A percentile compares a stretch with the other conserved stretches of the same genome.
Conservation (phyloP, 2,329 filamentous ascomycete species). For the Colletotrichum trifolii region DNA sequence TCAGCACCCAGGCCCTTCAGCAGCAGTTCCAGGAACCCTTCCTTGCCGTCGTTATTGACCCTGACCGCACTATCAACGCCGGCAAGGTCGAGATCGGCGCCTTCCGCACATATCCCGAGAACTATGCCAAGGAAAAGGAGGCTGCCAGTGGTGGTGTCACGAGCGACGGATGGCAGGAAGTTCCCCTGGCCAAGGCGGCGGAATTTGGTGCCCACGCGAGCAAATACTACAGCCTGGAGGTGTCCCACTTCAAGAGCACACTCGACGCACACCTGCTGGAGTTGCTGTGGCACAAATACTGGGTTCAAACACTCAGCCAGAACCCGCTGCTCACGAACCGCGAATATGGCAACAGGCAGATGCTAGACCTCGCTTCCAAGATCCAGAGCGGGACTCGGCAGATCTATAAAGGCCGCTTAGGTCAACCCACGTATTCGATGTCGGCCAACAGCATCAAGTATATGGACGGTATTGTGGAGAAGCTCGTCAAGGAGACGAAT, state of each 20-base stretch:
- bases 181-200: slow-evolving; percentile 92
- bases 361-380: slow-evolving; percentile 87
- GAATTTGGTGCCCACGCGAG: slow-evolving; percentile 95
- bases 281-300: slow-evolving; percentile 98
- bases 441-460: slow-evolving; percentile 41
- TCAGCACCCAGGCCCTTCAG: slow-evolving; percentile 86
- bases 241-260: slow-evolving; percentile 94
- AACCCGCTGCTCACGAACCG: slow-evolving; percentile 91
- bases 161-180: slow-evolving; percentile 75
- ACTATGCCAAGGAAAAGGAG: slow-evolving; percentile 66
- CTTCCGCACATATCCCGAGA: slow-evolving; percentile 88
- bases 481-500: slow-evolving; percentile 70
- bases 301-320: slow-evolving; percentile 94
- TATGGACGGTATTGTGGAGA: slow-evolving; percentile 64
- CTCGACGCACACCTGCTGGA: slow-evolving; percentile 89
- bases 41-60: slow-evolving; percentile 92
- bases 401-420: slow-evolving; percentile 46
- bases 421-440: slow-evolving; percentile 40
- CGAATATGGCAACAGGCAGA: slow-evolving; percentile 92
- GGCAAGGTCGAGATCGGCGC: slow-evolving; percentile 98
- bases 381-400: slow-evolving; percentile 71
- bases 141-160: slow-evolving; percentile 47
- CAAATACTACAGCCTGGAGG: slow-evolving; percentile 90
- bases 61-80: slow-evolving; percentile 91
- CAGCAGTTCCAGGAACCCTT: slow-evolving; percentile 91